A percentile compares a stretch with the other conserved stretches of the same genome.
Evolutionary conservation across 495 filamentous ascomycete species (phyloP).

Genomic region (Penicillium coprophilum): DNA sequence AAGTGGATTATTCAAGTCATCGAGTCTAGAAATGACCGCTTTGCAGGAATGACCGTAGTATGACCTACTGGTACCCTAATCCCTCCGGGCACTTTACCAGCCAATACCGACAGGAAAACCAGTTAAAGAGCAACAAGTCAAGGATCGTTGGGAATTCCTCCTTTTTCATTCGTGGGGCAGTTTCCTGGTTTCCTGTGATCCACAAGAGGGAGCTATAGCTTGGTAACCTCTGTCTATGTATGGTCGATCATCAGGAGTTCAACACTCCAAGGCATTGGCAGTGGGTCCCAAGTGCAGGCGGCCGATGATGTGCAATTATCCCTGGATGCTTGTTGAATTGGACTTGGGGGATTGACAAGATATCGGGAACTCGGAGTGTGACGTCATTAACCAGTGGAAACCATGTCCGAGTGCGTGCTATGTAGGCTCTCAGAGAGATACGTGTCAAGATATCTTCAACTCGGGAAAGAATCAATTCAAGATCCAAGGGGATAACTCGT

Average conservation of each 20-base stretch:
- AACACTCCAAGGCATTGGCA: neutral
- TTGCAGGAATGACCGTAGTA: slow-evolving; percentile 1
- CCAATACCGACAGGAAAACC: slow-evolving; percentile 11
- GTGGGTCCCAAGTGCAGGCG: neutral
- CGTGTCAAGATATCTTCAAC: neutral
- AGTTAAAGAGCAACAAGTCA: neutral
- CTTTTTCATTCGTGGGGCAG: slow-evolving; percentile 6
- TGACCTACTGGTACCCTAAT: neutral
- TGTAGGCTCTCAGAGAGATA: too few relatives aligned
- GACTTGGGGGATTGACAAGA: too few relatives aligned
- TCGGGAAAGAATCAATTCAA: neutral
- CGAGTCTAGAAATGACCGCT: neutral
- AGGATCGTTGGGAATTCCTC: slow-evolving; percentile 11
- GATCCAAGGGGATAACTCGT: neutral
- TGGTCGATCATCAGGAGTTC: slow-evolving; percentile 6
- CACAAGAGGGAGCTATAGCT: neutral
- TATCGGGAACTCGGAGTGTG: slow-evolving; percentile 10
- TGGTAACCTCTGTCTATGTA: slow-evolving; percentile 1
- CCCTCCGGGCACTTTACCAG: neutral
- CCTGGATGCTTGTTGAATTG: slow-evolving; percentile 2
- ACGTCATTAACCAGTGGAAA: slow-evolving; percentile 15
- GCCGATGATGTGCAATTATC: slow-evolving; percentile 9
- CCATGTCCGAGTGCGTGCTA: neutral
- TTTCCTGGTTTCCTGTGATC: neutral
- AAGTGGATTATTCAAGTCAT: neutral